Conservation (phyloP, 2,329 filamentous ascomycete species). For the Knufia fluminis region DNA sequence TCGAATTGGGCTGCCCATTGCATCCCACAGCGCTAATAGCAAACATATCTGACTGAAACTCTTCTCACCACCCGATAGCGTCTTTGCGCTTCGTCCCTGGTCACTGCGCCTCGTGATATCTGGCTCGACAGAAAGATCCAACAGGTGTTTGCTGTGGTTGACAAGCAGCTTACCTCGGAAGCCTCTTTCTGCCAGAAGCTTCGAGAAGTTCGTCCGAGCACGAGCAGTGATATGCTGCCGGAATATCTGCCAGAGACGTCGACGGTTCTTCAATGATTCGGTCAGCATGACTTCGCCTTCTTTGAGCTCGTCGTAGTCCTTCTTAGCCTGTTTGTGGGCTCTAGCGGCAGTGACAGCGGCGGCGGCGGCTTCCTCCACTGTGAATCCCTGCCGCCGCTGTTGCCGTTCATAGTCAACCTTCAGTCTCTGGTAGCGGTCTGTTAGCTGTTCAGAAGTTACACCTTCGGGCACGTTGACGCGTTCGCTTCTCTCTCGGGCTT, state of each 20-base stretch:
- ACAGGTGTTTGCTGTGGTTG: slow-evolving; percentile 62
- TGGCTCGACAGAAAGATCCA: slow-evolving; percentile 69
- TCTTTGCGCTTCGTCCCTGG: slow-evolving; percentile 74
- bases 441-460: slow-evolving; percentile 50
- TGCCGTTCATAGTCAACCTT: slow-evolving; percentile 50
- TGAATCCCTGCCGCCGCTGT: slow-evolving; percentile 50
- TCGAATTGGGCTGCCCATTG: slow-evolving; percentile 89
- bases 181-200: slow-evolving; percentile 77
- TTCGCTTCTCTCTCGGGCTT: slow-evolving; percentile 30
- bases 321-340: slow-evolving; percentile 30
- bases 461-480: slow-evolving; percentile 56
- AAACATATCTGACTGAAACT: slow-evolving; percentile 96
- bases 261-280: slow-evolving; percentile 57
- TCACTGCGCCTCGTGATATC: slow-evolving; percentile 60
- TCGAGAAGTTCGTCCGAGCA: slow-evolving; percentile 76
- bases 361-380: slow-evolving; percentile 55
- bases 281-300: slow-evolving; percentile 41
- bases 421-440: slow-evolving; percentile 43
- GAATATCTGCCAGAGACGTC: slow-evolving; percentile 70
- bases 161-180: slow-evolving; percentile 76
- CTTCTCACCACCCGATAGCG: slow-evolving; percentile 90
- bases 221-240: slow-evolving; percentile 76
- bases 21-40: slow-evolving; percentile 88
- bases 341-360: slow-evolving; percentile 31
- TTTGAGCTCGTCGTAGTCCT: slow-evolving; percentile 31